Conservation (phyloP, 1,139 yeast genomes). For the Geotrichum aggregatum region DNA sequence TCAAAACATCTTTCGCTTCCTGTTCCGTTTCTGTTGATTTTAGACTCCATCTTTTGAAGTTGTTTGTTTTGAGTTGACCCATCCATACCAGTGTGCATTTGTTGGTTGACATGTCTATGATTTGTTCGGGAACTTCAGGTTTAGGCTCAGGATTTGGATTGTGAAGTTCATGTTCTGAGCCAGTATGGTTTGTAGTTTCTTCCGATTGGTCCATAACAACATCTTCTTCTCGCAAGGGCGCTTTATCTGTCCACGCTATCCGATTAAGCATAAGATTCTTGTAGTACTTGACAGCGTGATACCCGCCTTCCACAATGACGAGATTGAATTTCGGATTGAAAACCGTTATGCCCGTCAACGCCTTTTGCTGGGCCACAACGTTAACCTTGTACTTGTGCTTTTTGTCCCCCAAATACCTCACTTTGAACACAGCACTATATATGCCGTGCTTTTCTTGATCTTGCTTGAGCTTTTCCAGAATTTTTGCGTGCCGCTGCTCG, state of each 20-base stretch:
- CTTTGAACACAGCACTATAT: slow-evolving; percentile 55
- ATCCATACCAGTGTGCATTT: slow-evolving; percentile 65
- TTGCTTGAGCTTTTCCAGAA: slow-evolving; percentile 44
- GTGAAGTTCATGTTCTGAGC: slow-evolving; percentile 4
- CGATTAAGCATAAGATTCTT: slow-evolving; percentile 58
- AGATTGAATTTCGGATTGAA: slow-evolving; percentile 49
- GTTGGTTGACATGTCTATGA: slow-evolving; percentile 47
- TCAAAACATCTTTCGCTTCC: slow-evolving; percentile 52
- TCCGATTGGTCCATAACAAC: background rate
- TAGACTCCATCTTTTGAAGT: slow-evolving; percentile 61
- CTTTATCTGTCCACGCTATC: slow-evolving; percentile 64
- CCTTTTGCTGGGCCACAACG: slow-evolving; percentile 70
- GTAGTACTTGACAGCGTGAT: slow-evolving; percentile 56
- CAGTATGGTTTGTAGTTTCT: slow-evolving; percentile 1
- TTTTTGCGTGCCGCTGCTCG: slow-evolving; percentile 52
- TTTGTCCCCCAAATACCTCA: slow-evolving; percentile 53
- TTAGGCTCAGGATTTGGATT: too few relatives aligned
- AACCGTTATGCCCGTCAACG: slow-evolving; percentile 56
- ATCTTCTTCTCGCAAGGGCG: slow-evolving; percentile 31
- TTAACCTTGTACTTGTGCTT: slow-evolving; percentile 71
- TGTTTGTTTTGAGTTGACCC: slow-evolving; percentile 56
- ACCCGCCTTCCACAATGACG: slow-evolving; percentile 70
- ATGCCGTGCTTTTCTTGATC: slow-evolving; percentile 55
- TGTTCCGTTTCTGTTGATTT: slow-evolving; percentile 50
- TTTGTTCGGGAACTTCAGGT: too few relatives aligned